Evolutionary conservation across 148 eudicot species (phyloP).

Genomic region (Chenopodium formosanum): DNA sequence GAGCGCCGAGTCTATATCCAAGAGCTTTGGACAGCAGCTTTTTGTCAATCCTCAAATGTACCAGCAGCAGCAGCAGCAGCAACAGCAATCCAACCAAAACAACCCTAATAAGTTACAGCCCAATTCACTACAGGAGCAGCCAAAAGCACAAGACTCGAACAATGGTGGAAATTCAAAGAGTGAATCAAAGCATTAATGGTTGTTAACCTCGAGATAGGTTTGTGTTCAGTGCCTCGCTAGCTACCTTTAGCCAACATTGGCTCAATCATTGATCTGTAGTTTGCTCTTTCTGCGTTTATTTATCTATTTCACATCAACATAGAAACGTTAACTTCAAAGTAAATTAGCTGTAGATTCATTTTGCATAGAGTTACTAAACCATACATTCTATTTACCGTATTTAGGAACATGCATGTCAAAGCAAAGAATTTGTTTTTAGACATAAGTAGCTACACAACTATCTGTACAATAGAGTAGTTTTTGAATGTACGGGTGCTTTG

Average conservation of each 20-base stretch:
- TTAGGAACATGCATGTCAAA: conserved; percentile 28
- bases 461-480: conserved; percentile 22
- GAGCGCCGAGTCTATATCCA: conserved; percentile 53
- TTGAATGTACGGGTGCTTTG: conserved; percentile 12
- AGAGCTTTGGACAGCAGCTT: conserved; percentile 65
- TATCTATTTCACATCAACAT: conserved; percentile 40
- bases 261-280: conserved; percentile 18
- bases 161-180: conserved; percentile 39
- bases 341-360: conserved; percentile 25
- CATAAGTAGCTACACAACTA: conserved; percentile 12
- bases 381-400: conserved; percentile 20
- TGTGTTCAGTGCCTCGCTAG: conserved; percentile 12
- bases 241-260: conserved; percentile 1
- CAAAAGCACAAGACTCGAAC: conserved; percentile 29
- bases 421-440: conserved; percentile 27
- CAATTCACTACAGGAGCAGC: conserved; percentile 35
- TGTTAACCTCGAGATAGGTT: conserved; percentile 5
- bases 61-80: conserved; percentile 54
- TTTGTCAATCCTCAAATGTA: conserved; percentile 66
- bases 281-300: conserved; percentile 38
- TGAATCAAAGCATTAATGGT: conserved; percentile 39
- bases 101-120: conserved; percentile 21
- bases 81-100: conserved; percentile 34
- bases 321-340: conserved; percentile 28
- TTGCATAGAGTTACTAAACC: conserved; percentile 35